A percentile compares a stretch with the other conserved stretches of the same genome.
Conservation (phyloP, 2,329 filamentous ascomycete species). For the Endoconidiophora laricicola region DNA sequence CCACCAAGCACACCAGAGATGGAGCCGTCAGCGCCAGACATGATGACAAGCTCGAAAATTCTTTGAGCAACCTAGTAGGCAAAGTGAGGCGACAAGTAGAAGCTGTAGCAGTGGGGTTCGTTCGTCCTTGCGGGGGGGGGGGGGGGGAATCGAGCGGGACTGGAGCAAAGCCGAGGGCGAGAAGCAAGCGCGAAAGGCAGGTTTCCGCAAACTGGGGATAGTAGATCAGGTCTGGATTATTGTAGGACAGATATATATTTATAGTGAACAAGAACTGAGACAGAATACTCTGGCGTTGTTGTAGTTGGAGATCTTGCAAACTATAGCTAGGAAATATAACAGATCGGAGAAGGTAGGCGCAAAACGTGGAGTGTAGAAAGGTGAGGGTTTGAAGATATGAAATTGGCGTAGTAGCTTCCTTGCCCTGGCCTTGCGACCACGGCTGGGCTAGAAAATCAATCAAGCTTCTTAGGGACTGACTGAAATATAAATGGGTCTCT, state of each 20-base stretch:
- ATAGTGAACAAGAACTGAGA: background rate
- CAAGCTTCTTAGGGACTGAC: background rate
- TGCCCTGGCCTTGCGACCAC: constrained; percentile 7
- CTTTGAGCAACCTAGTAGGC: background rate
- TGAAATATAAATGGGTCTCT: background rate
- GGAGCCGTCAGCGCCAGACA: constrained; percentile 10
- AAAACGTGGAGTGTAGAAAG: background rate
- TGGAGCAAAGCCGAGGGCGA: too few relatives aligned
- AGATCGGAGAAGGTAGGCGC: too few relatives aligned
- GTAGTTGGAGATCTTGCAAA: too few relatives aligned
- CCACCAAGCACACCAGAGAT: constrained; percentile 10
- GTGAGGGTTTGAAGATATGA: background rate
- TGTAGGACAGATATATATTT: background rate
- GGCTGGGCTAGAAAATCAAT: constrained; percentile 3
- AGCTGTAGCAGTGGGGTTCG: too few relatives aligned
- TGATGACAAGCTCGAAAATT: background rate
- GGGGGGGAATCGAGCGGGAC: too few relatives aligned
- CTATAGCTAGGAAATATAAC: too few relatives aligned
- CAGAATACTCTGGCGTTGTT: too few relatives aligned
- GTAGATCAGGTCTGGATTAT: too few relatives aligned
- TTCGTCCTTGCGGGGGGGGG: background rate
- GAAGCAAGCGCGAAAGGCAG: too few relatives aligned
- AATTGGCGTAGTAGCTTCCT: background rate
- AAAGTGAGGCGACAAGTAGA: too few relatives aligned
- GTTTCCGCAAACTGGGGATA: too few relatives aligned